A percentile compares a stretch with the other conserved stretches of the same genome.
phyloP scores from a whole-genome alignment of 257 asterid species.

The Euphrasia confusa region DNA sequence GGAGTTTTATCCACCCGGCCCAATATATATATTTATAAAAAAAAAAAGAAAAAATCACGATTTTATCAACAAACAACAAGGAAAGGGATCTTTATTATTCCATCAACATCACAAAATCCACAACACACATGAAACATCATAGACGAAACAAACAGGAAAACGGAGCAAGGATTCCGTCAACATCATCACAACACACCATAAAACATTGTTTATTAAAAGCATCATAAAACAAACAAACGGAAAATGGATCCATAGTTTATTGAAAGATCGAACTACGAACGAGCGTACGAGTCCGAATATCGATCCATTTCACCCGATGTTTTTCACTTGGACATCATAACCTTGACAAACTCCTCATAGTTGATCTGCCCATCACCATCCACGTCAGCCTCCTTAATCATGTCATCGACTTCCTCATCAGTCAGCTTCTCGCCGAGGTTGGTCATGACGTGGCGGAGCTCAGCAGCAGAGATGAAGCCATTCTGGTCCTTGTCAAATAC shows the following conservation, averaged over 20 bases:
- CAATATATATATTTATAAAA: not conserved
- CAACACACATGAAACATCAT: too few species aligned
- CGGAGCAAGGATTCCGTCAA: not conserved
- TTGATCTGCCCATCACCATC: conserved; percentile 64
- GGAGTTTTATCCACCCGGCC: not conserved
- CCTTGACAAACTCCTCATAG: conserved; percentile 60
- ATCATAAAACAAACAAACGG: too few species aligned
- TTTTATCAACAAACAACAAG: too few species aligned
- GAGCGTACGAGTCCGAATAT: too few species aligned
- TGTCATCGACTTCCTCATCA: conserved; percentile 61
- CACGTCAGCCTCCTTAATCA: conserved; percentile 56
- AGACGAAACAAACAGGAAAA: conserved; percentile 4
- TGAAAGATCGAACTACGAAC: too few species aligned
- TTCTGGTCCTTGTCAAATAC: conserved; percentile 63
- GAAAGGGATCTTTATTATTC: not conserved
- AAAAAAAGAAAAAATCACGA: too few species aligned
- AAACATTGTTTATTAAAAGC: too few species aligned
- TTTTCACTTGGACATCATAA: conserved; percentile 59
- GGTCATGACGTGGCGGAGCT: conserved; percentile 61
- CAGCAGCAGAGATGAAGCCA: conserved; percentile 59
- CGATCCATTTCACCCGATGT: too few species aligned
- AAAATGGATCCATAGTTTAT: too few species aligned
- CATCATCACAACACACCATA: too few species aligned
- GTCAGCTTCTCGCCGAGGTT: conserved; percentile 62
- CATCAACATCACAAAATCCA: conserved; percentile 23